Evolutionary conservation across 164 flowering plant species (phyloP).

Genomic region (Berberis vulgaris): DNA sequence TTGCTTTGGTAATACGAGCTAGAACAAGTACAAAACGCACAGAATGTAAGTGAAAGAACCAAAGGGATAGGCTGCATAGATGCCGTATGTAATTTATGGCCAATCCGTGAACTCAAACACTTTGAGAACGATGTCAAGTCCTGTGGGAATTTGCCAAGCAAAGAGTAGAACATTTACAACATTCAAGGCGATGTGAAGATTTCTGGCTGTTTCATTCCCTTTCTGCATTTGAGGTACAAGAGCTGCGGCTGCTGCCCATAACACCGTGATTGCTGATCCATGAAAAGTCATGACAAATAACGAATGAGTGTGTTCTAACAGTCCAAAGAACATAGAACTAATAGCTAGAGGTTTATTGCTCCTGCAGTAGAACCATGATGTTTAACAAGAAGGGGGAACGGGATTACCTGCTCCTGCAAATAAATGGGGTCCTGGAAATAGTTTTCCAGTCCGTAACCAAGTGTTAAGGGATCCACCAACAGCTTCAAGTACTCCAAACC

Average conservation of each 20-base stretch:
- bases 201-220: conserved; percentile 88
- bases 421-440: conserved; percentile 94
- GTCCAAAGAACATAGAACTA: background rate
- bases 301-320: background rate
- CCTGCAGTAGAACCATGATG: no score
- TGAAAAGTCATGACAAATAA: background rate
- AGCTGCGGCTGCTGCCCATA: conserved; percentile 97
- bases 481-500: conserved; percentile 76
- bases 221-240: conserved; percentile 93
- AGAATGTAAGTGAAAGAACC: no score
- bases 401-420: conserved; percentile 82
- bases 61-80: no score
- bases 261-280: conserved; percentile 68
- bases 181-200: conserved; percentile 83
- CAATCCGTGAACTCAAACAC: conserved; percentile 83
- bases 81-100: conserved; percentile 40
- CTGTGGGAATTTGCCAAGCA: conserved; percentile 85
- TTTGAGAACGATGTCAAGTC: conserved; percentile 72
- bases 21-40: no score
- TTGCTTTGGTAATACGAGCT: no score
- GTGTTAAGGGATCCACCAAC: conserved; percentile 48
- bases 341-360: no score
- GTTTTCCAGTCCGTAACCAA: conserved; percentile 59
- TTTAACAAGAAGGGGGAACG: background rate
- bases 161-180: conserved; percentile 65